These are phyloP conservation scores for Aspergillus calidoustus DNA, from an alignment of 2,329 filamentous ascomycete genomes.

Conservation along the genomic window DNA sequence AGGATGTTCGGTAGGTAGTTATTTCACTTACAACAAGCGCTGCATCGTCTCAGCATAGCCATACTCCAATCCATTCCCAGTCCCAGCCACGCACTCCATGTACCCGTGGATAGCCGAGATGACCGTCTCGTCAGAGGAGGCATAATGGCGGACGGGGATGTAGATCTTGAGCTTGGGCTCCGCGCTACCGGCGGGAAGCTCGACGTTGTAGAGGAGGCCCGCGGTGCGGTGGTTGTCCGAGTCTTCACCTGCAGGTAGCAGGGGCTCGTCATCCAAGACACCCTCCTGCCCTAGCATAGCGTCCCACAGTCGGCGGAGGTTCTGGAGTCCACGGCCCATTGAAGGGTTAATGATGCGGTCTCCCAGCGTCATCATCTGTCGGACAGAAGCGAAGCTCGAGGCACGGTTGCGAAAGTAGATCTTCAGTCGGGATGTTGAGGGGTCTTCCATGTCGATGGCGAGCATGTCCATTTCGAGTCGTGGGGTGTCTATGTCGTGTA, in stretches of 20 bases:
- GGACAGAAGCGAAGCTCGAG: constrained; percentile 10
- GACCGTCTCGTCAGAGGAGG: constrained; percentile 1
- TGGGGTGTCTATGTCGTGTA: not conserved
- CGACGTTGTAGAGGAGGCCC: constrained; percentile 8
- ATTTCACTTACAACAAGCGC: not conserved
- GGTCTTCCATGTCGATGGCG: constrained; percentile 12
- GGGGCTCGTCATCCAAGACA: not conserved
- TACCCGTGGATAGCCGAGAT: not conserved
- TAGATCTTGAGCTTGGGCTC: constrained; percentile 7
- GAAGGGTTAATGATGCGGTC: not conserved
- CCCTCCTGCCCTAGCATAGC: not conserved
- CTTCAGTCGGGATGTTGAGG: constrained; percentile 14
- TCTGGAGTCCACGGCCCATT: not conserved
- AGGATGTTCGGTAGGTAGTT: too few species aligned
- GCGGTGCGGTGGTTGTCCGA: constrained; percentile 1
- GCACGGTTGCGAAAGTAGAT: constrained; percentile 12
- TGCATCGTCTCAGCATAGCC: not conserved
- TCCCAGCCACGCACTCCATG: not conserved
- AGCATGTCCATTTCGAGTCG: constrained; percentile 7
- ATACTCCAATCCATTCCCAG: not conserved
- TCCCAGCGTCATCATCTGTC: constrained; percentile 9
- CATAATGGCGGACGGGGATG: constrained; percentile 10
- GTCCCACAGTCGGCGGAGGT: not conserved
- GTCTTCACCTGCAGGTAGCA: not conserved
- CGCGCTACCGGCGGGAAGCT: constrained; percentile 1